Percentiles rank a stretch among this genome's conserved stretches.
Conservation (phyloP, 1,284 basidiomycete genomes). For the Microbotryomycetes sp. region DNA sequence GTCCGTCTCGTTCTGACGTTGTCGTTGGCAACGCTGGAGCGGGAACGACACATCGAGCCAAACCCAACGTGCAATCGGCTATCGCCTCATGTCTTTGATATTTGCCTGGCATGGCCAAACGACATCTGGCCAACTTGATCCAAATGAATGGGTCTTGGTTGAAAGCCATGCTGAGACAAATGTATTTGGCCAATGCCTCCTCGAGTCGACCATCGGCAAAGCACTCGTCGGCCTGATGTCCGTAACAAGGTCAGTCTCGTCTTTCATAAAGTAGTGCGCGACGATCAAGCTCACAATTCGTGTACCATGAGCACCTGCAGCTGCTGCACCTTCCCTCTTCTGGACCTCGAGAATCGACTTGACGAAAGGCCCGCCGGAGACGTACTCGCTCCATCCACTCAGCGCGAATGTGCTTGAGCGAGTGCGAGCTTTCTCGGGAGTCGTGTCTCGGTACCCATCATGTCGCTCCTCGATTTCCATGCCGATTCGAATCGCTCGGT, state of each 20-base stretch:
- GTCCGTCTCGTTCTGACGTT: neutral
- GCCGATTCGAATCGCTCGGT: neutral
- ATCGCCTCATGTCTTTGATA: neutral
- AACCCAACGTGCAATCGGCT: slow-evolving; percentile 1
- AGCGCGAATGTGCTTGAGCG: neutral
- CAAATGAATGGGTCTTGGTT: neutral
- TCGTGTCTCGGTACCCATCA: neutral
- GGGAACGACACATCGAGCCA: neutral
- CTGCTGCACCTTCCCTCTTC: neutral
- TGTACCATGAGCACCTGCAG: neutral
- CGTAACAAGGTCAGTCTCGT: no score
- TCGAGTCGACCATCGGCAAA: neutral
- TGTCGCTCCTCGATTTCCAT: neutral
- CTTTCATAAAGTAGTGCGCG: no score
- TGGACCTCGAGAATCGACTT: neutral
- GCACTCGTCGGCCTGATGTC: neutral
- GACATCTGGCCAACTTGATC: neutral
- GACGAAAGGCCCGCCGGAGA: neutral
- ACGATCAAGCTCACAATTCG: neutral
- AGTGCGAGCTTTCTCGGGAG: neutral
- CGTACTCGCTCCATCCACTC: neutral
- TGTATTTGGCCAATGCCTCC: neutral
- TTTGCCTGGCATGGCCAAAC: neutral
- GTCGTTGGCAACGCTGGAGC: neutral
- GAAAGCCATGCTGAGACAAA: neutral